phyloP scores from a whole-genome alignment of 2,329 filamentous ascomycete species.

The Volutella citrinella region DNA sequence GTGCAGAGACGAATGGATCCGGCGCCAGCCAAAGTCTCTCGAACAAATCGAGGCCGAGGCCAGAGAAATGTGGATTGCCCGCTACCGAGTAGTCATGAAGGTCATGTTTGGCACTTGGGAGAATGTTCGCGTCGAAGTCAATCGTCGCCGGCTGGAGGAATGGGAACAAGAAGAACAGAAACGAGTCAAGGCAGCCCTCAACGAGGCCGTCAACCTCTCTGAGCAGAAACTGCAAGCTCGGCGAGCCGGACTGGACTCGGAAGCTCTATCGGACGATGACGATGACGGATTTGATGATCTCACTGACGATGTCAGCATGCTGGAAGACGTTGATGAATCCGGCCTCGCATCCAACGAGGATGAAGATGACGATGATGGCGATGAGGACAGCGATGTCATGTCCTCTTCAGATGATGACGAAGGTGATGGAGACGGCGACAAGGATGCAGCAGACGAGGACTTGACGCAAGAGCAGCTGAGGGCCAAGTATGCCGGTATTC shows the following conservation, averaged over 20 bases:
- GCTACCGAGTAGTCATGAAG: constrained; percentile 70
- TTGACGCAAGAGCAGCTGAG: constrained; percentile 68
- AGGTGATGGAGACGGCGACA: constrained; percentile 55
- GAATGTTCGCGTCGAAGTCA: constrained; percentile 60
- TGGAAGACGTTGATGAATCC: constrained; percentile 31
- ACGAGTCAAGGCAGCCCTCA: constrained; percentile 65
- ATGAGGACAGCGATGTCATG: constrained; percentile 49
- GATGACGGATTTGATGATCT: constrained; percentile 44
- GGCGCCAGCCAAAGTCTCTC: constrained; percentile 68
- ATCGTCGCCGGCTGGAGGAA: constrained; percentile 55
- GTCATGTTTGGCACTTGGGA: constrained; percentile 59
- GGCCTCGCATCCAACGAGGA: constrained; percentile 36
- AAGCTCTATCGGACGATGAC: constrained; percentile 43
- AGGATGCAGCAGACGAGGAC: constrained; percentile 56
- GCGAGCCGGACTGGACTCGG: constrained; percentile 52
- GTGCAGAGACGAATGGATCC: constrained; percentile 71
- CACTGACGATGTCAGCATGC: constrained; percentile 43
- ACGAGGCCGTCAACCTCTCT: constrained; percentile 69
- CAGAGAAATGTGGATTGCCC: constrained; percentile 59
- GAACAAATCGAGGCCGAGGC: constrained; percentile 84
- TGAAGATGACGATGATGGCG: constrained; percentile 39
- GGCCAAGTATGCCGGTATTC: constrained; percentile 66
- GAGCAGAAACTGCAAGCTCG: constrained; percentile 66
- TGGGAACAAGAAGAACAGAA: constrained; percentile 65
- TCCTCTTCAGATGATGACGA: constrained; percentile 63